Conservation (phyloP, 176 grass and related monocot genomes). For the Paspalum vaginatum region DNA sequence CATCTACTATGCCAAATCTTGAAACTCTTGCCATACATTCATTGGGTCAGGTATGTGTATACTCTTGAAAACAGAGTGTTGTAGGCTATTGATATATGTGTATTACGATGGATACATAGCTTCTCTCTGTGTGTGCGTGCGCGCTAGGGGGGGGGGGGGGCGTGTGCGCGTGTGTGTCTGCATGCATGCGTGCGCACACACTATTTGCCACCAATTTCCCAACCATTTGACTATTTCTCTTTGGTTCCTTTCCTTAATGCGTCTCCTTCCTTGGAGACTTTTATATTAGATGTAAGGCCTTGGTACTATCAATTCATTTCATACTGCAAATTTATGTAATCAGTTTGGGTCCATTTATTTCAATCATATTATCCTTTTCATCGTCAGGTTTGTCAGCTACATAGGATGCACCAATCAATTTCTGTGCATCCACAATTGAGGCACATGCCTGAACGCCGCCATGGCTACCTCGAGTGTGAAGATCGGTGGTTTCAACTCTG, state of each 20-base stretch:
- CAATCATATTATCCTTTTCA: not conserved
- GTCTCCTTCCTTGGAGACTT: not conserved
- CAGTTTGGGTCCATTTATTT: not conserved
- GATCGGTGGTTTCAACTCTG: slow-evolving; percentile 4
- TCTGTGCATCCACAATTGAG: slow-evolving; percentile 3
- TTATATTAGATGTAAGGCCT: not conserved
- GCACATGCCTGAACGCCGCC: not conserved
- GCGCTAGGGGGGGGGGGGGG: too few species aligned
- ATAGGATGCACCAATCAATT: not conserved
- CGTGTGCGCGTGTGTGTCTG: too few species aligned
- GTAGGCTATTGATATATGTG: too few species aligned
- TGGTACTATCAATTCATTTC: not conserved
- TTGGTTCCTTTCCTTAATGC: slow-evolving; percentile 3
- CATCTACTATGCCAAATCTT: too few species aligned
- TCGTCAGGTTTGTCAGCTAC: not conserved
- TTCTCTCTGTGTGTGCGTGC: too few species aligned
- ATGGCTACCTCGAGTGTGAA: slow-evolving; percentile 10
- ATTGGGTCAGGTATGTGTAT: too few species aligned
- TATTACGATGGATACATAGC: too few species aligned
- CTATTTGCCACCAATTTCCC: too few species aligned
- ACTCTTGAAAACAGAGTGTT: not conserved
- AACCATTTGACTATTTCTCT: not conserved
- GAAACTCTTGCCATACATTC: too few species aligned
- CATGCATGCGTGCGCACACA: too few species aligned
- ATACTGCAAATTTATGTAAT: not conserved